Conservation (phyloP, 768 basidiomycete genomes). For the Pleurotus ostreatus region DNA sequence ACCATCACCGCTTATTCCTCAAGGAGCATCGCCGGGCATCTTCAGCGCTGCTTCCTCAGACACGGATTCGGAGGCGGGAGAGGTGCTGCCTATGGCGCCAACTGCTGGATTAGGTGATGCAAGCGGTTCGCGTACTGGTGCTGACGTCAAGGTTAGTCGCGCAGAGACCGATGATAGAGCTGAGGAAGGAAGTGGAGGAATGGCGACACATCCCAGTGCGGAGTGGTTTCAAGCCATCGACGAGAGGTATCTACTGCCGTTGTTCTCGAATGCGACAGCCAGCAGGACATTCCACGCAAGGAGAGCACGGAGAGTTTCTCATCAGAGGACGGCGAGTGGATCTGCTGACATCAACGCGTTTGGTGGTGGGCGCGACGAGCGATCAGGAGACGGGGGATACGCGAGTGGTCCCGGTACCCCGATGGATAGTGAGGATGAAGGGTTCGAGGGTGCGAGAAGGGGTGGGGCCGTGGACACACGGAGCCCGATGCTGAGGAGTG, state of each 20-base stretch:
- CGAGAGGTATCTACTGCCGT: slow-evolving; percentile 87
- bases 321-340: slow-evolving; percentile 21
- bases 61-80: slow-evolving; percentile 67
- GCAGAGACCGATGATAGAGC: slow-evolving; percentile 1
- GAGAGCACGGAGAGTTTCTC: slow-evolving; percentile 47
- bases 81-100: slow-evolving; percentile 74
- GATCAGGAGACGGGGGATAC: slow-evolving; percentile 23
- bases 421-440: slow-evolving; percentile 37
- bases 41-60: slow-evolving; percentile 75
- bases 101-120: slow-evolving; percentile 26
- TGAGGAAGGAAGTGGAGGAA: slow-evolving; percentile 41
- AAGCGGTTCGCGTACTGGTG: slow-evolving; percentile 16
- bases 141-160: slow-evolving; percentile 8
- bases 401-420: slow-evolving; percentile 23
- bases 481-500: no score
- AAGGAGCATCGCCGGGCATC: slow-evolving; percentile 26
- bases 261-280: slow-evolving; percentile 91
- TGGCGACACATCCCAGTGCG: slow-evolving; percentile 22
- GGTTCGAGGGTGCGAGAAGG: slow-evolving; percentile 33
- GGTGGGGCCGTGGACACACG: slow-evolving; percentile 23
- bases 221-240: slow-evolving; percentile 97
- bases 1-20: slow-evolving; percentile 16
- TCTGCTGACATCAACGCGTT: slow-evolving; percentile 11
- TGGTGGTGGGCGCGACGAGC: neutral
- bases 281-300: slow-evolving; percentile 84